Evolutionary conservation across 2,329 filamentous ascomycete species (phyloP).

Genomic region (Ceratocystis diversiconidia): DNA sequence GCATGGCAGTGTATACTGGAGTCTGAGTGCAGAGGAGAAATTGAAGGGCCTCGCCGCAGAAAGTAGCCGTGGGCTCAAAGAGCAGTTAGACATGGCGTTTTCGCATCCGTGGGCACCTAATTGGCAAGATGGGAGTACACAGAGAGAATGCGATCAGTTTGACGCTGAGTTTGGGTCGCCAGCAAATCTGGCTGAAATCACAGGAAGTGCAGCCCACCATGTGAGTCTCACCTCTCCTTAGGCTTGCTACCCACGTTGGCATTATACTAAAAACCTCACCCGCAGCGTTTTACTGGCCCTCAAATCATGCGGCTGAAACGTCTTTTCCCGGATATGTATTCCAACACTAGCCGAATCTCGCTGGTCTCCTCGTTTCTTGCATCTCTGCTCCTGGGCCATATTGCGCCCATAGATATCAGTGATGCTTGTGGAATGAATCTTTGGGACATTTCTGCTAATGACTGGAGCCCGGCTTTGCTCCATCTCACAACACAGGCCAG

Average conservation of each 20-base stretch:
- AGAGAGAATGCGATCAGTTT: slow-evolving; percentile 79
- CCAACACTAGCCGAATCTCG: slow-evolving; percentile 68
- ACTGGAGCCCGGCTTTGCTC: slow-evolving; percentile 63
- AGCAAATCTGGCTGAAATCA: slow-evolving; percentile 58
- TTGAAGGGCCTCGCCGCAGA: slow-evolving; percentile 44
- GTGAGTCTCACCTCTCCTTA: slow-evolving; percentile 34
- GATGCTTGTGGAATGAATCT: slow-evolving; percentile 96
- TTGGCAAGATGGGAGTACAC: slow-evolving; percentile 95
- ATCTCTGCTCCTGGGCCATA: slow-evolving; percentile 68
- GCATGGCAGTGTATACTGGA: slow-evolving; percentile 96
- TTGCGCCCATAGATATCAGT: slow-evolving; percentile 83
- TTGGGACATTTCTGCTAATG: slow-evolving; percentile 68
- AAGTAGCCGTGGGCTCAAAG: slow-evolving; percentile 45
- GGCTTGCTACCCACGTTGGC: background rate
- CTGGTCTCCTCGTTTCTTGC: slow-evolving; percentile 92
- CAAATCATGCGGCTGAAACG: slow-evolving; percentile 83
- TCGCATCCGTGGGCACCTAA: slow-evolving; percentile 83
- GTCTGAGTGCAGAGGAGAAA: slow-evolving; percentile 47
- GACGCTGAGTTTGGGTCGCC: slow-evolving; percentile 55
- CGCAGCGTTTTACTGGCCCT: slow-evolving; percentile 83
- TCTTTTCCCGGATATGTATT: slow-evolving; percentile 69
- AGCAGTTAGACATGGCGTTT: slow-evolving; percentile 60
- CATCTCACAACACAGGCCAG: slow-evolving; percentile 53
- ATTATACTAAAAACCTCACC: background rate
- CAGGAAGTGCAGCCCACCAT: slow-evolving; percentile 89